phyloP scores from a whole-genome alignment of 2,329 filamentous ascomycete genomes.

The Neofusicoccum umdonicola region DNA sequence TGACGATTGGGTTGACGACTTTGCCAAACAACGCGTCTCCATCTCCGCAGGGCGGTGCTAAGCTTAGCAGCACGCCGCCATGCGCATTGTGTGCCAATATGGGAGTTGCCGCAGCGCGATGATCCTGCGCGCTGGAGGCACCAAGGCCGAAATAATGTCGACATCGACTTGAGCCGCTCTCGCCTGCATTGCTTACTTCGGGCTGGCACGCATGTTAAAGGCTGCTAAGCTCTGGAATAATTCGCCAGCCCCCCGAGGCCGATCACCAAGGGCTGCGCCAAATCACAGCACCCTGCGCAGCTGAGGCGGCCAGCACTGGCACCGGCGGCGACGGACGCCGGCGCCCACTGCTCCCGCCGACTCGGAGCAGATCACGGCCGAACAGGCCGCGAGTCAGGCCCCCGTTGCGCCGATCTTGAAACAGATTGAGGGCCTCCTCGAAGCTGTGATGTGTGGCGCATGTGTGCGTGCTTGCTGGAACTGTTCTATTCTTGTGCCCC shows the following conservation, averaged over 20 bases:
- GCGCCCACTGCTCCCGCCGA: background rate
- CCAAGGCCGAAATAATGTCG: constrained; percentile 4
- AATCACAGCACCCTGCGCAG: background rate
- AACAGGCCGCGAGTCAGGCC: constrained; percentile 10
- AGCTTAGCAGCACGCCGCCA: constrained; percentile 1
- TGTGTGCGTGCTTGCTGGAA: background rate
- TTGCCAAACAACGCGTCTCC: background rate
- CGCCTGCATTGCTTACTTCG: background rate
- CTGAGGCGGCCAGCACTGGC: background rate
- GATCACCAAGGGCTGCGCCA: constrained; percentile 1
- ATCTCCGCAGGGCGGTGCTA: constrained; percentile 11
- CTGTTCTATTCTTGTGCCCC: constrained; percentile 11
- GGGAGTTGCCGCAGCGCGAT: constrained; percentile 4
- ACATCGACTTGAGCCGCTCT: constrained; percentile 3
- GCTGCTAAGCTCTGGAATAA: background rate
- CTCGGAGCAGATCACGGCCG: constrained; percentile 7
- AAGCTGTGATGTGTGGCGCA: constrained; percentile 5
- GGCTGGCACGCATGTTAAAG: background rate
- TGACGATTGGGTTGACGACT: constrained; percentile 10
- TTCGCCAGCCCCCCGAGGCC: constrained; percentile 6
- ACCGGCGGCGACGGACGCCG: background rate
- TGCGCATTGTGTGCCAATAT: constrained; percentile 13
- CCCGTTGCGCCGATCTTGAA: constrained; percentile 10
- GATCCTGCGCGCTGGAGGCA: background rate
- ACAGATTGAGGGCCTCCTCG: constrained; percentile 5